phyloP scores from a whole-genome alignment of 2,329 filamentous ascomycete species.

The Coleophoma crateriformis region DNA sequence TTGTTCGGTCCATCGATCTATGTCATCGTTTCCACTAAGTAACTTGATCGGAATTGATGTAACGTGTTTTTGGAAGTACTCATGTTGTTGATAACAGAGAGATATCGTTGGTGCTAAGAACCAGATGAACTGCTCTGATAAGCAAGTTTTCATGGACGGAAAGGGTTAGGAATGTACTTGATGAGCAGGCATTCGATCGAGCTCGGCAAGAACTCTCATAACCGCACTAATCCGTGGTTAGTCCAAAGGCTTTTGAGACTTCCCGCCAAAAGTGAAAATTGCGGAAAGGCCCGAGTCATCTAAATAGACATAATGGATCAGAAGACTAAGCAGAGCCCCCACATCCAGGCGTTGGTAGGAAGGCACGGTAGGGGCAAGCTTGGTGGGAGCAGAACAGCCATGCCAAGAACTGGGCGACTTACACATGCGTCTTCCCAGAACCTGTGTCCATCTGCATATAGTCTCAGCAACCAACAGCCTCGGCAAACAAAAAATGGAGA shows the following conservation, averaged over 20 bases:
- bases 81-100: constrained; percentile 61
- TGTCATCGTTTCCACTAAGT: constrained; percentile 50
- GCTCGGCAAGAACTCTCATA: constrained; percentile 59
- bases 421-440: constrained; percentile 72
- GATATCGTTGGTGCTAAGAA: constrained; percentile 67
- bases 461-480: neutral
- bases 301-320: no score
- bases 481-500: neutral
- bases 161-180: constrained; percentile 39
- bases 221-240: constrained; percentile 46
- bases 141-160: neutral
- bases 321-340: no score
- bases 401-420: no score
- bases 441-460: constrained; percentile 45
- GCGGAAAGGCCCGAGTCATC: no score
- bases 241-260: neutral
- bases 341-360: no score
- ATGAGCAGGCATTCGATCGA: constrained; percentile 44
- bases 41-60: constrained; percentile 44
- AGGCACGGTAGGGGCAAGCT: no score
- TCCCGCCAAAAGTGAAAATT: no score
- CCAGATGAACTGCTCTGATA: constrained; percentile 51
- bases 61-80: constrained; percentile 54
- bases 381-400: no score
- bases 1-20: constrained; percentile 58